Percentiles rank a stretch among this genome's conserved stretches.
phyloP scores from a whole-genome alignment of 2,329 filamentous ascomycete genomes.

The Didymosphaeria variabile region DNA sequence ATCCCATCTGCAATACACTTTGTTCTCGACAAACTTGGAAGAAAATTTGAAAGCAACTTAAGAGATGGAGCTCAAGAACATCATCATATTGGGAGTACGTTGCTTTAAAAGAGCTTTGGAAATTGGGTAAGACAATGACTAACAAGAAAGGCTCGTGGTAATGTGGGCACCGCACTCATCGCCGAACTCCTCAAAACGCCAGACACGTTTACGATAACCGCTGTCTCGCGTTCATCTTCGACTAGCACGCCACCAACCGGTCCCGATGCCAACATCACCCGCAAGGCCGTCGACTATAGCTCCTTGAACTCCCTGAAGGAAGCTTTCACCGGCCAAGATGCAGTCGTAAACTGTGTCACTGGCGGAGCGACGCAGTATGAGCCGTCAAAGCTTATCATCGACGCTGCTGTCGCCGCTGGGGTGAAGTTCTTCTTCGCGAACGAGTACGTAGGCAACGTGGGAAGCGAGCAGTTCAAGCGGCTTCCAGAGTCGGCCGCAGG shows the following conservation, averaged over 20 bases:
- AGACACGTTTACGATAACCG: constrained; percentile 37
- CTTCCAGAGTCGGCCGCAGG: constrained; percentile 40
- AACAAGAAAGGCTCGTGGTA: constrained; percentile 39
- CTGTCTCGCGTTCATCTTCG: constrained; percentile 38
- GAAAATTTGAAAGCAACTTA: background rate
- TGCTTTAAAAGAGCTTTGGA: background rate
- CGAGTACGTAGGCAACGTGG: constrained; percentile 44
- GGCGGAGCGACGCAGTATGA: constrained; percentile 53
- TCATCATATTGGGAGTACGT: constrained; percentile 47
- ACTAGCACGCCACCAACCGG: constrained; percentile 25
- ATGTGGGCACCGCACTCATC: constrained; percentile 43
- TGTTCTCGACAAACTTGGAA: background rate
- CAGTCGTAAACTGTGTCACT: constrained; percentile 60
- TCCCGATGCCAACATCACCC: constrained; percentile 25
- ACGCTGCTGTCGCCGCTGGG: constrained; percentile 44
- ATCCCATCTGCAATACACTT: background rate
- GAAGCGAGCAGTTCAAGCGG: constrained; percentile 33
- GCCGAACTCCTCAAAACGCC: constrained; percentile 34
- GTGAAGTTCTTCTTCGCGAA: constrained; percentile 47
- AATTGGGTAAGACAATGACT: constrained; percentile 3
- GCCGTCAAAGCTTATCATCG: constrained; percentile 55
- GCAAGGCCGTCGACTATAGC: constrained; percentile 35
- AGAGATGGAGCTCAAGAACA: constrained; percentile 46
- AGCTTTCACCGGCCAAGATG: constrained; percentile 64
- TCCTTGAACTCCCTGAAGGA: constrained; percentile 38